Conservation (phyloP, 1,284 basidiomycete species). For the Retiboletus flavoniger region DNA sequence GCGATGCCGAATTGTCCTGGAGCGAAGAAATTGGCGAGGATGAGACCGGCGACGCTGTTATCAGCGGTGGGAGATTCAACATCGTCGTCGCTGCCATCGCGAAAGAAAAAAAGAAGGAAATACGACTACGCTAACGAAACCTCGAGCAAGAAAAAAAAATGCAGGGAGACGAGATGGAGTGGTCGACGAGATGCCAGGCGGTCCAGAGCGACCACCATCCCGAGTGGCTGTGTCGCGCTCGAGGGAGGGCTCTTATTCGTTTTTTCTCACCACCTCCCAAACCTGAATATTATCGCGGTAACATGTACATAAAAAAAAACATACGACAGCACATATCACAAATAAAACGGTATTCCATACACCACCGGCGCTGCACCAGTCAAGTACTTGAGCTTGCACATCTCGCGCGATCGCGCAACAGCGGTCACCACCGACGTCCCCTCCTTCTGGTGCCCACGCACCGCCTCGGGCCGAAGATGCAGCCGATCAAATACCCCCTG, state of each 20-base stretch:
- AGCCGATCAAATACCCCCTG: slow-evolving; percentile 80
- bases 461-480: slow-evolving; percentile 48
- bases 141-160: neutral
- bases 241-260: neutral
- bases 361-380: slow-evolving; percentile 96
- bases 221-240: slow-evolving; percentile 17
- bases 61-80: slow-evolving; percentile 8
- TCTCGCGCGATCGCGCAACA: slow-evolving; percentile 73
- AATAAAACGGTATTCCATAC: slow-evolving; percentile 91
- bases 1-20: slow-evolving; percentile 13
- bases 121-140: neutral
- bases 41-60: slow-evolving; percentile 11
- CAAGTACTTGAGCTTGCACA: slow-evolving; percentile 88
- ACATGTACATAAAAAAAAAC: neutral
- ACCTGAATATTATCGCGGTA: no score
- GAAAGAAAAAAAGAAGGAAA: neutral
- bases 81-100: slow-evolving; percentile 14
- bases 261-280: slow-evolving; percentile 5
- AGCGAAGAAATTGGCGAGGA: slow-evolving; percentile 13
- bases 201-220: neutral
- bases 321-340: slow-evolving; percentile 37
- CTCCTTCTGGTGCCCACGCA: slow-evolving; percentile 16
- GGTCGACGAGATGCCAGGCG: neutral
- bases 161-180: neutral
- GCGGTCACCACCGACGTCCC: slow-evolving; percentile 67